A percentile compares a stretch with the other conserved stretches of the same genome.
Conservation (phyloP, 2,329 filamentous ascomycete species). For the Apiospora arundinis region DNA sequence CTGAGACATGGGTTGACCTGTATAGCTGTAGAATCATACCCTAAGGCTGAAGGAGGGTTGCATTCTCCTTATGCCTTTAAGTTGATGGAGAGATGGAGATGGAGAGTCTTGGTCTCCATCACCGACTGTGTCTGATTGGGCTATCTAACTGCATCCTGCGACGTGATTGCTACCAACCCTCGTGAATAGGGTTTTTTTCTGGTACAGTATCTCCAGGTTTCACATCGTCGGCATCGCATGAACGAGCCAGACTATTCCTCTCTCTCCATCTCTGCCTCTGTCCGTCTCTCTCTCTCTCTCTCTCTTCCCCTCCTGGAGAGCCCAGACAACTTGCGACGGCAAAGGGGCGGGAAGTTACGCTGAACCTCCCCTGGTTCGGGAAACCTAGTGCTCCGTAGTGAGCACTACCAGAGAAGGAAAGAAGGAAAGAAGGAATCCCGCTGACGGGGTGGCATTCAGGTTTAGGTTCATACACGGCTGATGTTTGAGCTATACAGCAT, state of each 20-base stretch:
- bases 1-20: not conserved
- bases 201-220: not conserved
- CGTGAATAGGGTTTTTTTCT: not conserved
- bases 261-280: not conserved
- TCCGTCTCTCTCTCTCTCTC: not conserved
- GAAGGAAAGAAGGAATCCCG: not conserved
- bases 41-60: constrained; percentile 10
- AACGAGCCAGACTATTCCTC: not conserved
- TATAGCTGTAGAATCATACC: not conserved
- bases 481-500: not conserved
- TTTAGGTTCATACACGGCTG: not conserved
- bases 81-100: not conserved
- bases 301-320: not conserved
- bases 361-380: not conserved
- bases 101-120: not conserved
- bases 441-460: not conserved
- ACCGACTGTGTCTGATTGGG: not conserved
- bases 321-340: not conserved
- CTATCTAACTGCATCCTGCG: not conserved
- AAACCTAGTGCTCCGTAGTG: not conserved
- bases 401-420: not conserved
- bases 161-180: constrained; percentile 8
- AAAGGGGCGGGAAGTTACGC: not conserved
- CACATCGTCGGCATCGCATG: not conserved
- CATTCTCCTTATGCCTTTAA: not conserved